Conservation (phyloP, 2,329 filamentous ascomycete genomes). For the Ophiocordyceps australis region DNA sequence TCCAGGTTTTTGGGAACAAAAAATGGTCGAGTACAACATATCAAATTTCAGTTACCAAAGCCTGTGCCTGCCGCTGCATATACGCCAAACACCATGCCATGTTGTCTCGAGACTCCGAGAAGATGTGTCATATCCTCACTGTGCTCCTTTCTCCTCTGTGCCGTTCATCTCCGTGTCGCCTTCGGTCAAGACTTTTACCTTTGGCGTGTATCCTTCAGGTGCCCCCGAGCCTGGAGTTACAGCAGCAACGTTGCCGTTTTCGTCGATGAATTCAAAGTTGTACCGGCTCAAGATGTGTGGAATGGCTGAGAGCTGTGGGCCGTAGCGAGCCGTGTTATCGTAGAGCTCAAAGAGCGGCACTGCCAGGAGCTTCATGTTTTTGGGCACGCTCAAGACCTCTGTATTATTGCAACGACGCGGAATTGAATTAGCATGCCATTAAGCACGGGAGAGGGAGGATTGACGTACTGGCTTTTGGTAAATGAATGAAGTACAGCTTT, state of each 20-base stretch:
- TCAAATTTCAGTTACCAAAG: no score
- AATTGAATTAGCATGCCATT: no score
- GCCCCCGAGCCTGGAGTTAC: constrained; percentile 55
- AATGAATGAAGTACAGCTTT: constrained; percentile 93
- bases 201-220: constrained; percentile 39
- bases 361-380: constrained; percentile 98
- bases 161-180: constrained; percentile 44
- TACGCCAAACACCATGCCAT: constrained; percentile 19
- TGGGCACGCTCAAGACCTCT: constrained; percentile 93
- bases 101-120: constrained; percentile 8
- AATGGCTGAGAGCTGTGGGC: constrained; percentile 89
- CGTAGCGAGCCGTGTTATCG: constrained; percentile 89
- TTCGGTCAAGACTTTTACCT: constrained; percentile 47
- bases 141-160: constrained; percentile 26
- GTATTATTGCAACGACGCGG: constrained; percentile 3
- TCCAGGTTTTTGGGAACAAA: neutral
- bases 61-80: no score
- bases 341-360: constrained; percentile 96
- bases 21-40: no score
- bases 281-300: constrained; percentile 88
- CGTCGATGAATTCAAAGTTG: constrained; percentile 95
- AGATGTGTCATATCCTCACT: constrained; percentile 6
- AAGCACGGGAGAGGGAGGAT: constrained; percentile 3
- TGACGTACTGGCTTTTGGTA: constrained; percentile 69
- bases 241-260: constrained; percentile 73